These are phyloP conservation scores for Aspergillus biplanus DNA, from an alignment of 495 filamentous ascomycete genomes.

Conservation along the genomic window DNA sequence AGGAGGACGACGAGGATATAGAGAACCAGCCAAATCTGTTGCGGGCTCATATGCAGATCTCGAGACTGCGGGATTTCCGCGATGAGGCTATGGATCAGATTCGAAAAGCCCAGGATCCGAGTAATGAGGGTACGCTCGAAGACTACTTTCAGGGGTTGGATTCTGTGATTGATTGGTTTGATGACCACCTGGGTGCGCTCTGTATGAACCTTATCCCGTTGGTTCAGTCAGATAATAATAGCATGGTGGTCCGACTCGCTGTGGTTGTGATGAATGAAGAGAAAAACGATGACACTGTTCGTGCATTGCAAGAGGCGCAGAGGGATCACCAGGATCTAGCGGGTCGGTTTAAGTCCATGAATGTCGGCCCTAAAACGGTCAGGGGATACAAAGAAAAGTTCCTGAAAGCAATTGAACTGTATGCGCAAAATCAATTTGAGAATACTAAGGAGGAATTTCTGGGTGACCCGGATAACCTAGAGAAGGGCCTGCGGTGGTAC, in stretches of 20 bases:
- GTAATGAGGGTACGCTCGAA: conserved; percentile 76
- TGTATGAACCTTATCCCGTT: conserved; percentile 89
- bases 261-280: conserved; percentile 94
- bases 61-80: conserved; percentile 85
- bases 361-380: conserved; percentile 85
- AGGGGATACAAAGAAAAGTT: conserved; percentile 98
- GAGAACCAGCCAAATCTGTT: conserved; percentile 94
- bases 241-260: conserved; percentile 87
- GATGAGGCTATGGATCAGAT: conserved; percentile 97
- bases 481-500: conserved; percentile 88
- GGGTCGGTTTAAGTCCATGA: conserved; percentile 90
- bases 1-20: conserved; percentile 78
- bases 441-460: conserved; percentile 74
- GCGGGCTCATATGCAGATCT: conserved; percentile 86
- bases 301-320: conserved; percentile 89
- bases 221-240: conserved; percentile 79
- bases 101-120: conserved; percentile 68
- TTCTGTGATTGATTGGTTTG: conserved; percentile 87
- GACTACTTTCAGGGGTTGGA: conserved; percentile 90
- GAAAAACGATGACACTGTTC: conserved; percentile 87
- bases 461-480: conserved; percentile 77
- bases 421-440: conserved; percentile 75
- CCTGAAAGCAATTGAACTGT: conserved; percentile 73
- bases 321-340: conserved; percentile 94
- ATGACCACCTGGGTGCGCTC: conserved; percentile 87